A percentile compares a stretch with the other conserved stretches of the same genome.
These are phyloP conservation scores for Cadophora luteo-olivacea DNA, from an alignment of 2,329 filamentous ascomycete genomes.

Conservation along the genomic window DNA sequence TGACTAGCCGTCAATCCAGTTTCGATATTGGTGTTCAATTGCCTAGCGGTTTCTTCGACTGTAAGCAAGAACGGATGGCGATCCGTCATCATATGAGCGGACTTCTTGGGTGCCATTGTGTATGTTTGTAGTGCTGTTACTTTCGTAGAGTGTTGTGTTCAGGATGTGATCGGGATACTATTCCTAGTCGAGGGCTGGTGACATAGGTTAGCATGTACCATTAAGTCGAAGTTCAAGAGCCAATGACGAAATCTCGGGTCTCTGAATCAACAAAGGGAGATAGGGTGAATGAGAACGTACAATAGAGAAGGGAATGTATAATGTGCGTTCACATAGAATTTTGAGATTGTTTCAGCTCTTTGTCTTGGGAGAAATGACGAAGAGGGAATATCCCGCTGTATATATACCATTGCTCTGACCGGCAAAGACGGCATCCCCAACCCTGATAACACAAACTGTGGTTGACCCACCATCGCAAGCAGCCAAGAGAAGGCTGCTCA, in stretches of 20 bases:
- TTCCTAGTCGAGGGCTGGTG: conserved; percentile 41
- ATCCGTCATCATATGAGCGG: conserved; percentile 25
- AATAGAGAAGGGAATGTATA: conserved; percentile 42
- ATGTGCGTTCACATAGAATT: conserved; percentile 16
- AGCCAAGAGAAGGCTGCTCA: conserved; percentile 22
- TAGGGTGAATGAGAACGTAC: neutral
- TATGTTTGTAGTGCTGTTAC: neutral
- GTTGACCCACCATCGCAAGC: conserved; percentile 16
- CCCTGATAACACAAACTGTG: conserved; percentile 19
- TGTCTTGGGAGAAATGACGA: conserved; percentile 1
- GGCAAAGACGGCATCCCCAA: conserved; percentile 15
- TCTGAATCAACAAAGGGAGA: neutral
- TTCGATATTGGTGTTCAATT: conserved; percentile 68
- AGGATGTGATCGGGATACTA: conserved; percentile 30
- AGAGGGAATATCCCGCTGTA: conserved; percentile 13
- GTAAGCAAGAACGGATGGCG: conserved; percentile 67
- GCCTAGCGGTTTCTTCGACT: conserved; percentile 65
- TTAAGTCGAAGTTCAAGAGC: neutral
- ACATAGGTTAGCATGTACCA: neutral
- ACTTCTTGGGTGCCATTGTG: conserved; percentile 34
- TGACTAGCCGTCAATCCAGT: conserved; percentile 68
- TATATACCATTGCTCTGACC: conserved; percentile 21
- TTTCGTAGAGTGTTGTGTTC: neutral
- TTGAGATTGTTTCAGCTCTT: conserved; percentile 17
- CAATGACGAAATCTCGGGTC: neutral